Evolutionary conservation across 2,329 filamentous ascomycete species (phyloP).

Genomic region (Trichoderma sp.): DNA sequence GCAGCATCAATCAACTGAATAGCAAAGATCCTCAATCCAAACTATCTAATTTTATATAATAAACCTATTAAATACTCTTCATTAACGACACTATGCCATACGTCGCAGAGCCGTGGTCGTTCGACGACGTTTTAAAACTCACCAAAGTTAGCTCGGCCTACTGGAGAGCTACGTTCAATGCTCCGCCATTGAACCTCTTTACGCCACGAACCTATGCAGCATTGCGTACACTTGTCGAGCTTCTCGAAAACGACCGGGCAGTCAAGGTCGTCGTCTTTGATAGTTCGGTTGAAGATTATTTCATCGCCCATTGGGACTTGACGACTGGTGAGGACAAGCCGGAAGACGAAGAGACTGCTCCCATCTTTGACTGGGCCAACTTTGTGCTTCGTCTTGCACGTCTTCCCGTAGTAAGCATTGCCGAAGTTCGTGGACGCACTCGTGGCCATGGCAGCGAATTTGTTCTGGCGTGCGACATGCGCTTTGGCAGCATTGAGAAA

Average conservation of each 20-base stretch:
- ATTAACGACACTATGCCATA: neutral
- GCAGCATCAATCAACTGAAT: neutral
- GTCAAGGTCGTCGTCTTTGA: slow-evolving; percentile 8
- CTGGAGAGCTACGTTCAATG: slow-evolving; percentile 7
- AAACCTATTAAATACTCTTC: neutral
- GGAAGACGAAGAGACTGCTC: neutral
- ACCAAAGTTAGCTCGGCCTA: slow-evolving; percentile 6
- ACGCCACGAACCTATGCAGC: neutral
- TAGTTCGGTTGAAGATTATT: neutral
- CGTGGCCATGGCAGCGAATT: slow-evolving; percentile 1
- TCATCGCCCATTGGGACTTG: neutral
- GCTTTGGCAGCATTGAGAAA: neutral
- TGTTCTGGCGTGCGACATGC: neutral
- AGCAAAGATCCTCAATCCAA: neutral
- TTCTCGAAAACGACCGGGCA: neutral
- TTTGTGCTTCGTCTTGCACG: slow-evolving; percentile 2
- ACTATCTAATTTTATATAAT: neutral
- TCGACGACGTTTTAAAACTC: slow-evolving; percentile 1
- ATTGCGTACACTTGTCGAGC: neutral
- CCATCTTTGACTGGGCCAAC: neutral
- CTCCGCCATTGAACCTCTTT: slow-evolving; percentile 2
- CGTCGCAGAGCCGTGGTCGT: neutral
- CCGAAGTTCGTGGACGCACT: neutral
- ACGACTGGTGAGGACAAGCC: neutral
- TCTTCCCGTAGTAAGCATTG: neutral